A percentile compares a stretch with the other conserved stretches of the same genome.
Evolutionary conservation across 2,329 filamentous ascomycete species (phyloP).

Genomic region (Venturia nashicola): DNA sequence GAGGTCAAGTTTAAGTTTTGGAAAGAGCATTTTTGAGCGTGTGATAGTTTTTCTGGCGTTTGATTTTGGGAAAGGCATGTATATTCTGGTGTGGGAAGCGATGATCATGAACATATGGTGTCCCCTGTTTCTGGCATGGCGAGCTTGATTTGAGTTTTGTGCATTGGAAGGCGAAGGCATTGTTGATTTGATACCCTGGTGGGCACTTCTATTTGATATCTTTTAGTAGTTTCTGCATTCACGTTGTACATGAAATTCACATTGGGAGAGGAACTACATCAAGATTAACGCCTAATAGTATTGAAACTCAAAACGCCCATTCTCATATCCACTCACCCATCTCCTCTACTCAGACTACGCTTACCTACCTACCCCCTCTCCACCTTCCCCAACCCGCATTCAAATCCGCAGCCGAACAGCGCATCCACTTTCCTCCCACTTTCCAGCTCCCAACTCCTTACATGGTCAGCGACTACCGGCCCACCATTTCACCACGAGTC

Average conservation of each 20-base stretch:
- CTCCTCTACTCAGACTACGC: too few relatives aligned
- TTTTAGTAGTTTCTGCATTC: background rate
- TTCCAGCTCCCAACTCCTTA: too few relatives aligned
- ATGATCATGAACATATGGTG: background rate
- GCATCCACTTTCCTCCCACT: too few relatives aligned
- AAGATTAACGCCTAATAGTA: background rate
- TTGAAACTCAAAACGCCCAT: too few relatives aligned
- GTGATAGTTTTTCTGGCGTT: background rate
- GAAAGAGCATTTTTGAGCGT: slow-evolving; percentile 69
- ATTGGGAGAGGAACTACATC: background rate
- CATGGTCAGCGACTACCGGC: too few relatives aligned
- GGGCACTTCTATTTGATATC: background rate
- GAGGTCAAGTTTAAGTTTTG: slow-evolving; percentile 94
- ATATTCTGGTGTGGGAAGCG: background rate
- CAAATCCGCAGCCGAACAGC: background rate
- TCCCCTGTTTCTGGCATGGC: background rate
- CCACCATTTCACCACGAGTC: too few relatives aligned
- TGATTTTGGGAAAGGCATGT: background rate
- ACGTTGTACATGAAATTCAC: background rate
- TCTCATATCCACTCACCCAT: too few relatives aligned
- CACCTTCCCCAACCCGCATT: background rate
- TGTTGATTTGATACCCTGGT: background rate
- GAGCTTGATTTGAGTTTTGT: background rate
- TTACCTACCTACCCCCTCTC: too few relatives aligned
- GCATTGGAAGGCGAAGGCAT: background rate